Base-by-base conservation (phyloP, 768 basidiomycete species). In the Kwoniella dendrophila region DNA sequence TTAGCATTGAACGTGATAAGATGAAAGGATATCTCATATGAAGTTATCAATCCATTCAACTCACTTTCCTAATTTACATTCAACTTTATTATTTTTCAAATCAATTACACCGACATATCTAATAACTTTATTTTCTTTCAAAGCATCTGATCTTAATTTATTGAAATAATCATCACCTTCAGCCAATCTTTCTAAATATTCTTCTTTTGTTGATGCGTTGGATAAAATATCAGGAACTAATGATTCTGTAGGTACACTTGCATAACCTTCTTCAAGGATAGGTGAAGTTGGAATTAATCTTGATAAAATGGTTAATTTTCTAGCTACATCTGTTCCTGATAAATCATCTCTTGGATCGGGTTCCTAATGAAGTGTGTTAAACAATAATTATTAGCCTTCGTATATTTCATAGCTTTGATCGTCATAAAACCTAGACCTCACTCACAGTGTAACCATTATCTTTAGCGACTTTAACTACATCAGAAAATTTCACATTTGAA, bases 291-390 rank as follows among this genome's bases (percentile, higher is more conserved):
- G 74, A 56, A 80, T 62, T 72, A 87, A 85, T 53, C 96, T 88
- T 0, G 92, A 88, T 59, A 99, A 85, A 80, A 99, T 99, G 55
- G 92, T 92, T 49, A 99, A 86, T 79, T 99, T 99, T 45, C 96
- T 87, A 1, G 94, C 94, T 48, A 99, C 96, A 79, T 99, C 96
- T 33, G 90, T 89, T 4, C 96, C 96, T 66, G 92, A 94, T 44
- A 99, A 86, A 78, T 99, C 96, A 72, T 97, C 95, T 30, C 88
- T 90, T 0, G 96, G 96, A 78, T 99, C 91, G 4, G 96, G 96
- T 82, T 99, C 96, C 93, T 96, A 57, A 36, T 36, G 12, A 32
- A 27, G 26, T 4, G 38, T 24, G 24, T 10, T 3, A 55, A 1
- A 18, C 18, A 41, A 8, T 7, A 36, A 16, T 36, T 7, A 36